A percentile compares a stretch with the other conserved stretches of the same genome.
Evolutionary conservation across 1,284 basidiomycete genomes (phyloP).

Genomic region (Paramarasmius palmivorus): DNA sequence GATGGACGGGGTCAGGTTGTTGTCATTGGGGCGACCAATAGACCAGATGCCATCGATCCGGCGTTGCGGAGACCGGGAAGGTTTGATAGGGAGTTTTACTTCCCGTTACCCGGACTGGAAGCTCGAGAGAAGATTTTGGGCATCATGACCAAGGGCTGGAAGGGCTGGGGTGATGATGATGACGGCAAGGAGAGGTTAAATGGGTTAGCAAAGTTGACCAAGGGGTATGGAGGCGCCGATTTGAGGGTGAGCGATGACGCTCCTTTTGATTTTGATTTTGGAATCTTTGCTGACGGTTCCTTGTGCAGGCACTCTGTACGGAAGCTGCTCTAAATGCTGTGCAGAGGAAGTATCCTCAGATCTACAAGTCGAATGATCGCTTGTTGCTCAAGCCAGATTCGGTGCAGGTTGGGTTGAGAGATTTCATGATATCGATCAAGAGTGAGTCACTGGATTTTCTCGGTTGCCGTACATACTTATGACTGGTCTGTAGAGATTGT

Average conservation of each 20-base stretch:
- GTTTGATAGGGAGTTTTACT: constrained; percentile 99
- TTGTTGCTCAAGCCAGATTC: constrained; percentile 85
- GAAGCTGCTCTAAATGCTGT: constrained; percentile 97
- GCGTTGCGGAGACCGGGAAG: constrained; percentile 92
- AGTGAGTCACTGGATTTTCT: constrained; percentile 52
- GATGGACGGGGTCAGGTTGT: constrained; percentile 96
- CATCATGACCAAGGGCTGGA: constrained; percentile 94
- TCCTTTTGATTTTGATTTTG: constrained; percentile 7
- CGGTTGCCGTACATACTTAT: constrained; percentile 12
- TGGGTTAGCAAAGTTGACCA: constrained; percentile 87
- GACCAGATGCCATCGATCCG: constrained; percentile 97
- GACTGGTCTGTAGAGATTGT: constrained; percentile 67
- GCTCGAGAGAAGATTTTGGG: constrained; percentile 88
- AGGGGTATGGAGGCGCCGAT: constrained; percentile 98
- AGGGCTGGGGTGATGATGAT: constrained; percentile 73
- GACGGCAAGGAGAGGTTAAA: constrained; percentile 53
- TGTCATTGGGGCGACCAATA: constrained; percentile 97
- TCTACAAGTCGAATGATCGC: constrained; percentile 91
- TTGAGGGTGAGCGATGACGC: constrained; percentile 64
- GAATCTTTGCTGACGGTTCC: constrained; percentile 8
- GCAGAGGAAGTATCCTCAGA: constrained; percentile 95
- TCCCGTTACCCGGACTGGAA: constrained; percentile 84
- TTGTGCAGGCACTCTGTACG: constrained; percentile 82
- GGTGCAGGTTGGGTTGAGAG: constrained; percentile 85
- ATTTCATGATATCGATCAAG: constrained; percentile 98